These are phyloP conservation scores for Phtheirospermum japonicum DNA, from an alignment of 257 asterid species.

Conservation along the genomic window DNA sequence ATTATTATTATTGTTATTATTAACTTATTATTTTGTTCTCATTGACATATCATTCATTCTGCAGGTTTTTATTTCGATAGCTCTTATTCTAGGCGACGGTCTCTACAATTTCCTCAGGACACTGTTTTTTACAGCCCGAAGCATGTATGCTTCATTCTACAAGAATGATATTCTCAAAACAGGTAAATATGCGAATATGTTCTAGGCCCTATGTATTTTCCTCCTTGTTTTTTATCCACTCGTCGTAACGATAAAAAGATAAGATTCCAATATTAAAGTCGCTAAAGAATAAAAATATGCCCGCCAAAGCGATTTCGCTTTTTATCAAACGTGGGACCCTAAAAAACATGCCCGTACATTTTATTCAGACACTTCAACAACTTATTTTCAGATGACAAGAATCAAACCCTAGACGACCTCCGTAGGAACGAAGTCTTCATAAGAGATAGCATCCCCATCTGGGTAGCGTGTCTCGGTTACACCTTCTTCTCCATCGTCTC, in stretches of 20 bases:
- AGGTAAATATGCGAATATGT: constrained; percentile 34
- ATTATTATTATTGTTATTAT: too few species aligned
- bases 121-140: constrained; percentile 41
- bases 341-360: too few species aligned
- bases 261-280: constrained; percentile 8
- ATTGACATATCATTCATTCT: background rate
- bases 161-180: constrained; percentile 30
- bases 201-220: background rate
- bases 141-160: constrained; percentile 36
- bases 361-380: too few species aligned
- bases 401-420: constrained; percentile 31
- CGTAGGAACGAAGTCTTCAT: constrained; percentile 35
- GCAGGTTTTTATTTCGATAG: constrained; percentile 78
- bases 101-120: constrained; percentile 71
- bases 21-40: too few species aligned
- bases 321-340: too few species aligned
- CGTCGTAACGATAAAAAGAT: background rate
- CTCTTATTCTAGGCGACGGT: constrained; percentile 88
- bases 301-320: constrained; percentile 9
- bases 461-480: constrained; percentile 57
- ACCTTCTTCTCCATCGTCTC: constrained; percentile 40
- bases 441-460: constrained; percentile 55
- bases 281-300: constrained; percentile 19
- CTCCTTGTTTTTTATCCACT: constrained; percentile 9
- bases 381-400: constrained; percentile 33